A percentile compares a stretch with the other conserved stretches of the same genome.
Conservation (phyloP, 1,284 basidiomycete species). For the Hymenochaete sp. region DNA sequence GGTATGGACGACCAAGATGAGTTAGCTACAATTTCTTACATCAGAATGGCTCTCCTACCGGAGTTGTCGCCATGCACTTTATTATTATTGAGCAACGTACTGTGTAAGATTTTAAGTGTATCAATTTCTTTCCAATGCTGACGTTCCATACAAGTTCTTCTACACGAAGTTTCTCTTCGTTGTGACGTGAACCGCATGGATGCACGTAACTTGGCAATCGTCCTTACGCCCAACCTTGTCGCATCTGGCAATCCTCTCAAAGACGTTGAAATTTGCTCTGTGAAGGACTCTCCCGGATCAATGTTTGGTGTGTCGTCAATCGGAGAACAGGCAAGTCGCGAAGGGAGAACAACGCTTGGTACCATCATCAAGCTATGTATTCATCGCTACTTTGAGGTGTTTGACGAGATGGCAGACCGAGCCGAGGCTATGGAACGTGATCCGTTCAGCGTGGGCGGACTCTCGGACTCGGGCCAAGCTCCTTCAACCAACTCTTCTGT, state of each 20-base stretch:
- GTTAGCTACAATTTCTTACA: constrained; percentile 49
- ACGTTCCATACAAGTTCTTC: constrained; percentile 42
- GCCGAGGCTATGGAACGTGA: constrained; percentile 45
- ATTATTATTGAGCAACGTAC: constrained; percentile 60
- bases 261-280: constrained; percentile 63
- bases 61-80: constrained; percentile 62
- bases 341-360: constrained; percentile 57
- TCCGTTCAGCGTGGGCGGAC: constrained; percentile 8
- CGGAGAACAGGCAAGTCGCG: constrained; percentile 23
- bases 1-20: constrained; percentile 47
- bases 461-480: constrained; percentile 4
- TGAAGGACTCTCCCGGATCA: constrained; percentile 33
- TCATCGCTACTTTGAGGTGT: constrained; percentile 75
- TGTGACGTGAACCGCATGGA: constrained; percentile 69
- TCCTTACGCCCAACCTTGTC: constrained; percentile 72
- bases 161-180: constrained; percentile 68
- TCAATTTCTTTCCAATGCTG: background rate
- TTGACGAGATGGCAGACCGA: constrained; percentile 66
- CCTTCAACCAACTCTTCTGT: constrained; percentile 11
- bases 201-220: constrained; percentile 71
- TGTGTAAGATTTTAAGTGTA: constrained; percentile 45
- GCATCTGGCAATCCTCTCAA: constrained; percentile 55
- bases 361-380: constrained; percentile 69
- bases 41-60: constrained; percentile 58
- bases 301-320: constrained; percentile 20